These are phyloP conservation scores for Russula emetica DNA, from an alignment of 768 basidiomycete genomes.

Conservation along the genomic window DNA sequence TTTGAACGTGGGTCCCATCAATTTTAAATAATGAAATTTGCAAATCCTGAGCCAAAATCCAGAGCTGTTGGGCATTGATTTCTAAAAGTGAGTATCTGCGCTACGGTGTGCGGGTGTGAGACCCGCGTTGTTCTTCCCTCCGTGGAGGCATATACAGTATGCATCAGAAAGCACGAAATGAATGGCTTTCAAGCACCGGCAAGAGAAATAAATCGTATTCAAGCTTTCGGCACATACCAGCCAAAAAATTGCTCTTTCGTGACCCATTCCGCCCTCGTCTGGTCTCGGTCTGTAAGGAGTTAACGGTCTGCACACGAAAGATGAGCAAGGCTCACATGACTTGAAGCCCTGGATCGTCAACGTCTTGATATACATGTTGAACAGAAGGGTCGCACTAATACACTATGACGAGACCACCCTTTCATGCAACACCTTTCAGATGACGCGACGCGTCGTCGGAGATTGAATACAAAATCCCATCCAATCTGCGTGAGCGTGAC, in stretches of 20 bases:
- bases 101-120: no score
- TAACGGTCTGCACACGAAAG: conserved; percentile 15
- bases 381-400: background rate
- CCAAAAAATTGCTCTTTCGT: conserved; percentile 98
- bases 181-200: conserved; percentile 54
- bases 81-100: no score
- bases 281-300: conserved; percentile 63
- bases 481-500: background rate
- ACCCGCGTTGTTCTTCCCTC: no score
- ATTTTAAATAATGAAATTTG: no score
- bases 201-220: background rate
- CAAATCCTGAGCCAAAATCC: no score
- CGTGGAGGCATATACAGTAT: no score
- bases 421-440: no score
- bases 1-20: no score
- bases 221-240: conserved; percentile 50
- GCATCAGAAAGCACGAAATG: conserved; percentile 97
- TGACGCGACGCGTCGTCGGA: background rate
- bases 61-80: no score
- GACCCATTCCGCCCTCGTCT: conserved; percentile 92
- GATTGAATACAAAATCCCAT: background rate
- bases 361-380: conserved; percentile 77
- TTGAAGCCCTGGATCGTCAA: conserved; percentile 95
- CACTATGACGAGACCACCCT: background rate
- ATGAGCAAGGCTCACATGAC: conserved; percentile 60